These are phyloP conservation scores for Luffa aegyptiaca DNA, from an alignment of 306 rosid genomes.

Conservation along the genomic window DNA sequence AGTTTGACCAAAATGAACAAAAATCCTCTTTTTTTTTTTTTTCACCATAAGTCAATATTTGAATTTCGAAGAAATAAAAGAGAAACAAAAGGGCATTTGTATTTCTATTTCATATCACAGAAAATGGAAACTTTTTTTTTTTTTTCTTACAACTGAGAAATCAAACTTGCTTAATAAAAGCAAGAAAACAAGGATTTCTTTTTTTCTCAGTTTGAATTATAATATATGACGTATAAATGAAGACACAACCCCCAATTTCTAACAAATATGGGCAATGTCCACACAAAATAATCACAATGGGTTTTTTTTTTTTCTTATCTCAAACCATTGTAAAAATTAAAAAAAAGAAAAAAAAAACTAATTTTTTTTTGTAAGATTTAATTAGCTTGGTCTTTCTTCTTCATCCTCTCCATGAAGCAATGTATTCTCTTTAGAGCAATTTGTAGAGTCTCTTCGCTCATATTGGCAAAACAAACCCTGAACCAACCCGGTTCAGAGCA, in stretches of 20 bases:
- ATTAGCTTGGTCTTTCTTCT: background rate
- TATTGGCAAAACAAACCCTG: constrained; percentile 90
- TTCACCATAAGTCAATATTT: background rate
- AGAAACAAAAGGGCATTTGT: background rate
- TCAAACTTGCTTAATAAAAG: background rate
- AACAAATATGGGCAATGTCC: background rate
- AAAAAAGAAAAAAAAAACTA: background rate
- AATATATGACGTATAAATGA: constrained; percentile 4
- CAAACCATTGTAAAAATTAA: constrained; percentile 6
- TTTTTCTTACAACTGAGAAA: background rate
- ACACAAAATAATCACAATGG: constrained; percentile 13
- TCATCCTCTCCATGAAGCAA: constrained; percentile 32
- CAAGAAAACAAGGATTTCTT: constrained; percentile 9
- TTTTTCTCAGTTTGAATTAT: background rate
- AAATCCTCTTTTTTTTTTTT: too few species aligned
- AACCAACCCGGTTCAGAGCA: constrained; percentile 95
- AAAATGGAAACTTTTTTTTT: background rate
- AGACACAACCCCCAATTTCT: background rate
- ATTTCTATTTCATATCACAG: background rate
- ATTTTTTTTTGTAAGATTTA: background rate
- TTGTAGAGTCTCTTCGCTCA: constrained; percentile 58
- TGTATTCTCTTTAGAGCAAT: constrained; percentile 63
- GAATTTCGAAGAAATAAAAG: background rate
- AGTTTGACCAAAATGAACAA: background rate
- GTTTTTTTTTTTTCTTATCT: background rate